These are phyloP conservation scores for Cornus suecica DNA, from an alignment of 148 eudicot genomes.

Conservation along the genomic window DNA sequence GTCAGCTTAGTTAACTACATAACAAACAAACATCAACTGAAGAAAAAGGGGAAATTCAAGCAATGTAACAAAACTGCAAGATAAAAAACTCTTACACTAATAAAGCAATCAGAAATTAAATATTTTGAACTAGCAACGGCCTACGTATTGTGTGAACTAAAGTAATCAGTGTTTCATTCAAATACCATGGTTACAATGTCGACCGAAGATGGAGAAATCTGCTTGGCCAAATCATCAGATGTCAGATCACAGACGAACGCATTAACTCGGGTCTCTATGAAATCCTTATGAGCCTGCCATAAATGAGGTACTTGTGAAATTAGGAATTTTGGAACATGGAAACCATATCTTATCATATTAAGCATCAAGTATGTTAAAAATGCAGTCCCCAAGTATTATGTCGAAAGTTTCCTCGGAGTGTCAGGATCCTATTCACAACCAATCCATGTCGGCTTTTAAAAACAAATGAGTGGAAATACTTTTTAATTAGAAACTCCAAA, in stretches of 20 bases:
- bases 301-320: conserved; percentile 4
- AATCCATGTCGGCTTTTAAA: not conserved
- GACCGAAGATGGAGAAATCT: conserved; percentile 76
- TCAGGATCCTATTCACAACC: not conserved
- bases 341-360: not conserved
- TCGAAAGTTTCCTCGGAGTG: not conserved
- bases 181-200: conserved; percentile 97
- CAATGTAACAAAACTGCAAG: not conserved
- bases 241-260: conserved; percentile 95
- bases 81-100: not conserved
- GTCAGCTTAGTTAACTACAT: conserved; percentile 46
- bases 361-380: not conserved
- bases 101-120: not conserved
- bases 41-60: not conserved
- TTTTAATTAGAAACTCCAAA: not conserved
- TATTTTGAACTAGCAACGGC: conserved; percentile 1
- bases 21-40: conserved; percentile 1
- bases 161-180: not conserved
- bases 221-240: conserved; percentile 62
- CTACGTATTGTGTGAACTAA: not conserved
- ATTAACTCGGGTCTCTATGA: conserved; percentile 57
- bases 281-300: conserved; percentile 75
- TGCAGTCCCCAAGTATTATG: not conserved
- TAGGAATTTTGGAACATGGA: not conserved
- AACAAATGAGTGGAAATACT: conserved; percentile 4